Base-by-base conservation (phyloP, 192 early-diverging fungal species). In the Physocladia obscura region DNA sequence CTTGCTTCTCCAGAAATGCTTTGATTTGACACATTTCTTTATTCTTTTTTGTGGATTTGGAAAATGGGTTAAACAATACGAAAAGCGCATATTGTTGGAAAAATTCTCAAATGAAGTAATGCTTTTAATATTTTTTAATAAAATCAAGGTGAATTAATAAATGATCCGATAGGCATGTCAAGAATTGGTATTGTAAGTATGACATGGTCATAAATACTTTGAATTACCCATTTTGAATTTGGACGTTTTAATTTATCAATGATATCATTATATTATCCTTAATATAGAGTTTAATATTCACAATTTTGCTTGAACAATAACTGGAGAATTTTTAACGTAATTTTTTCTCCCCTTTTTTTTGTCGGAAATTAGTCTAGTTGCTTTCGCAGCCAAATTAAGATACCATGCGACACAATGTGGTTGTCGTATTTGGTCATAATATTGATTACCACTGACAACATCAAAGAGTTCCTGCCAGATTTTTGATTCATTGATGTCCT, bases 381-480 rank as follows among this genome's bases (percentile, higher is more conserved):
- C 40, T 44, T 44, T n/a, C n/a, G 40, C 40, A 44, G 40, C 40
- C n/a, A 44, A 44, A 44, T 55, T 26, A 5, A 73, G 44, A 29
- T 73, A 73, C 71, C 71, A 73, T 57, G 64, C 62, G 22, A 67
- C 62, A 29, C 62, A 73, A 11, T 27, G 11, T 36, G 34, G 49
- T 55, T 64, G 62, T 35, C 71, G 30, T 34, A 73, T 13, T 13
- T 57, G 38, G 48, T 73, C 71, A 36, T 54, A 73, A 36, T 56
- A 63, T 35, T 32, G 26, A 36, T 22, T 36, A 38, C 37, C 36
- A 48, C 36, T 40, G 4, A 73, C 55, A n/a, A 44, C 71, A 11
- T 73, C 62, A 57, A 58, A 73, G 5, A 73, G 40, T 29, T 39
- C 57, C n/a, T 56, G 54, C 71, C 71, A 73, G 4, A 67, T 17